Percentiles rank a stretch among this genome's conserved stretches.
These are phyloP conservation scores for Pyrus hybrid DNA, from an alignment of 331 rosid genomes.

Conservation along the genomic window DNA sequence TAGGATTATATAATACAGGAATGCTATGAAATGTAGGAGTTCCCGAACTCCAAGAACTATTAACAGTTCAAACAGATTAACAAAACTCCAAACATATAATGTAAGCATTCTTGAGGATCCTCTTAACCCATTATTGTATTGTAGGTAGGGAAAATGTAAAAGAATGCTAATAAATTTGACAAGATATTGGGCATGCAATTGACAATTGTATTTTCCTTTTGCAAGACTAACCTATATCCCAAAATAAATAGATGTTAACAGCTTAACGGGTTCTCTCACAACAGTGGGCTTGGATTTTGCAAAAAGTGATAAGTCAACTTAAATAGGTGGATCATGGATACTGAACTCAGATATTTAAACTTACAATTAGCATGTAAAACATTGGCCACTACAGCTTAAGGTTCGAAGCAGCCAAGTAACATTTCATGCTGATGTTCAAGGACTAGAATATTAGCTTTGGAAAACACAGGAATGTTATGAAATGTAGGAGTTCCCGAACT, in stretches of 20 bases:
- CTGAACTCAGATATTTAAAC: background rate
- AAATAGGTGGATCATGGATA: background rate
- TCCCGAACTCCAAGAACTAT: background rate
- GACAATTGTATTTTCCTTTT: background rate
- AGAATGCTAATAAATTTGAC: background rate
- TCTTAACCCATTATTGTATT: conserved; percentile 14
- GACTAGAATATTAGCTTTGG: background rate
- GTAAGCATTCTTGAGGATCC: conserved; percentile 30
- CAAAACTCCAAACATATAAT: background rate
- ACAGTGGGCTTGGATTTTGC: background rate
- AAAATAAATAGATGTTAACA: background rate
- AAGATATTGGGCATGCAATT: no score
- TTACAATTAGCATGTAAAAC: background rate
- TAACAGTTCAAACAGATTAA: background rate
- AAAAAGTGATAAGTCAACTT: background rate
- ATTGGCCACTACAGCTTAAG: background rate
- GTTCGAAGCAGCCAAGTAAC: background rate
- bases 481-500: conserved; percentile 2
- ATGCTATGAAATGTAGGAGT: background rate
- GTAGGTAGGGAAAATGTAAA: conserved; percentile 9
- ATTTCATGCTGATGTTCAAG: background rate
- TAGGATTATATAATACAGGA: background rate
- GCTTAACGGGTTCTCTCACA: background rate
- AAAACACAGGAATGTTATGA: background rate
- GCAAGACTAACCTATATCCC: background rate